Conservation (phyloP, 2,329 filamentous ascomycete species). For the Neopestalotiopsis rosae region DNA sequence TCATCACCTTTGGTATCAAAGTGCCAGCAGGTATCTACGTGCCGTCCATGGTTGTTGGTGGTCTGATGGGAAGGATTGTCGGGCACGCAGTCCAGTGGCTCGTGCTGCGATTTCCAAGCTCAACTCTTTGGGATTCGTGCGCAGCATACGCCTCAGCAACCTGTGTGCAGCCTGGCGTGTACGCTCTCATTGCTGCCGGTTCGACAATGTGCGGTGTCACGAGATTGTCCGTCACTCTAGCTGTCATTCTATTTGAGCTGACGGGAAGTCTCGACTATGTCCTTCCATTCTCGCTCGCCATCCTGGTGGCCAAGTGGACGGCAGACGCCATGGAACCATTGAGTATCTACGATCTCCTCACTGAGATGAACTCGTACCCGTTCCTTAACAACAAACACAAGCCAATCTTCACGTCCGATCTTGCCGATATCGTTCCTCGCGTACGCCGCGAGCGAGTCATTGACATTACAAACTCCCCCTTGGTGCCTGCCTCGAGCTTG, state of each 20-base stretch:
- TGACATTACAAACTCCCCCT: slow-evolving; percentile 82
- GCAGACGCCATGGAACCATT: slow-evolving; percentile 93
- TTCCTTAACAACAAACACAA: slow-evolving; percentile 97
- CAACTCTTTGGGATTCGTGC: slow-evolving; percentile 77
- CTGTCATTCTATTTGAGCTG: slow-evolving; percentile 93
- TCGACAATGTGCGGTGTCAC: slow-evolving; percentile 99
- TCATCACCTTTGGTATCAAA: slow-evolving; percentile 95
- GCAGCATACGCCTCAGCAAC: slow-evolving; percentile 72
- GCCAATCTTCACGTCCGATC: slow-evolving; percentile 85
- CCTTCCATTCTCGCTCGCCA: slow-evolving; percentile 88
- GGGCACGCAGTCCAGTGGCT: slow-evolving; percentile 86
- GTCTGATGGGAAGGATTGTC: slow-evolving; percentile 85
- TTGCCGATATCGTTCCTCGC: slow-evolving; percentile 84
- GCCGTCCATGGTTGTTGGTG: slow-evolving; percentile 97
- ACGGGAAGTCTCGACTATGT: slow-evolving; percentile 96
- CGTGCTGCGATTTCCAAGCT: slow-evolving; percentile 74
- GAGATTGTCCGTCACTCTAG: slow-evolving; percentile 87
- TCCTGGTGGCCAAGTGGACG: slow-evolving; percentile 97
- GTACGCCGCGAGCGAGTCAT: slow-evolving; percentile 80
- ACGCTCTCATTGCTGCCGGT: slow-evolving; percentile 91
- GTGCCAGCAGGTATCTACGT: slow-evolving; percentile 97
- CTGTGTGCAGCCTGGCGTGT: slow-evolving; percentile 96
- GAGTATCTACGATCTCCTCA: slow-evolving; percentile 94
- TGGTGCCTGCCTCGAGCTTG: slow-evolving; percentile 78
- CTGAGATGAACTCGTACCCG: slow-evolving; percentile 96